Base-by-base conservation (phyloP, 352 stramenopile genomes). In the Aphanomyces cochlioides region DNA sequence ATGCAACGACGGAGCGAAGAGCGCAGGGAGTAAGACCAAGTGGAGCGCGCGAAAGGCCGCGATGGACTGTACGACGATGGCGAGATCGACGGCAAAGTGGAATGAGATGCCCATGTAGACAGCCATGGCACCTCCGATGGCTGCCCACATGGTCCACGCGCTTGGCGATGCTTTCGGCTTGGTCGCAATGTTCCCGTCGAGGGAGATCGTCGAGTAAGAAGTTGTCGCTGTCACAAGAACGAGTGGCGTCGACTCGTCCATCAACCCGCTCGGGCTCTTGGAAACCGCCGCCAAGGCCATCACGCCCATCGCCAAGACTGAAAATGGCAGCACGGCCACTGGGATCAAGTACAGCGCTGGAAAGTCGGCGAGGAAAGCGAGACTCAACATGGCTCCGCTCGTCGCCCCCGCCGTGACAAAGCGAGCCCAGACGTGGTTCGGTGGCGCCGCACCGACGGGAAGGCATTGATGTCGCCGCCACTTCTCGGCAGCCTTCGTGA, bases 1-100 rank as follows among this genome's bases (percentile, higher is more conserved):
- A 37, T 61, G 28, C 54, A 61, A 17, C 19, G 54, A 40, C 54
- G 54, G 54, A 7, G 54, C 43, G 28, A 61, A 50, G 43, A 50
- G 54, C 54, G 43, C 17, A 12, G 54, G 19, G 10, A 37, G 54
- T 10, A 61, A 40, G 5, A 37, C 3, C 8, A 39, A 17, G 10
- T 43, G 12, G 28, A 61, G 6, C 17, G 28, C 13, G 28, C 10
- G 17, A 5, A 45, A 12, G 19, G 13, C 37, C 6, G 17, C 54
- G 28, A 39, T 37, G 7, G 54, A 37, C 7, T 61, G 7, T 0
- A 61, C 8, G 15, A 37, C 19, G 12, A 40, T 12, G n/a, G 21
- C 13, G 8, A 61, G 8, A 37, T 61, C 54, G 21, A 61, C 15
- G 17, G 15, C 54, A 61, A 61, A 61, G 54, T 61, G 54, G 43